Base-by-base conservation (phyloP, 768 basidiomycete species). In the Amanita pallidorosea region DNA sequence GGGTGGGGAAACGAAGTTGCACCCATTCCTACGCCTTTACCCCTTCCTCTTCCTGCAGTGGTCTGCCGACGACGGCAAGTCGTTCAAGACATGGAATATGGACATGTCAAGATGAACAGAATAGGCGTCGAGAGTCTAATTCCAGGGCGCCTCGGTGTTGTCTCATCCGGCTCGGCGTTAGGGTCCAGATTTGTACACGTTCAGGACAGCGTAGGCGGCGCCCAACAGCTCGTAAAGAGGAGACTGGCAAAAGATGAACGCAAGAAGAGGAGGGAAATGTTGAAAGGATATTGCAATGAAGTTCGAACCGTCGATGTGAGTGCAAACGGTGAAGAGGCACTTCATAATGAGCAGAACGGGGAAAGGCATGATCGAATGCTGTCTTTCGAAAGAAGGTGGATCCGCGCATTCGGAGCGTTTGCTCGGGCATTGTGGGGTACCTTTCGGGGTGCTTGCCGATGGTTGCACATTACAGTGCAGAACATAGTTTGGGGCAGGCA, bases 1-100 rank as follows among this genome's bases (percentile, higher is more conserved):
- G 87, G 87, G 2, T 73, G 85, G 60, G 80, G 81, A 1, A 87
- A 88, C 57, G 85, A 89, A 62, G 80, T 88, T 11, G 78, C 79
- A 6, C 67, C 74, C 4, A 70, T 88, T 22, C 43, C 63, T 51
- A 49, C 57, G 1, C 61, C 59, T 7, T 36, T 56, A 9, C 52
- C 51, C 35, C 23, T 45, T 13, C 34, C 29, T 41, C 47, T n/a
- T 43, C 43, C 44, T 9, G 44, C 22, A 35, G 34, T 23, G 52
- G 47, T 33, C n/a, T 53, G 52, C 12, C 54, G 45, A 13, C 33
- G 25, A 47, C 15, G 33, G 31, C 56, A 27, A 40, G 40, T 31
- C 23, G 23, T 18, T 45, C 49, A 45, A 56, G 65, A 40, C 57
- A 57, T 11, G 38, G 53, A 31, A 23, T 54, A 55, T 34, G 51